phyloP scores from a whole-genome alignment of 805 yeast genomes.

The Tetrapisispora arboricola region DNA sequence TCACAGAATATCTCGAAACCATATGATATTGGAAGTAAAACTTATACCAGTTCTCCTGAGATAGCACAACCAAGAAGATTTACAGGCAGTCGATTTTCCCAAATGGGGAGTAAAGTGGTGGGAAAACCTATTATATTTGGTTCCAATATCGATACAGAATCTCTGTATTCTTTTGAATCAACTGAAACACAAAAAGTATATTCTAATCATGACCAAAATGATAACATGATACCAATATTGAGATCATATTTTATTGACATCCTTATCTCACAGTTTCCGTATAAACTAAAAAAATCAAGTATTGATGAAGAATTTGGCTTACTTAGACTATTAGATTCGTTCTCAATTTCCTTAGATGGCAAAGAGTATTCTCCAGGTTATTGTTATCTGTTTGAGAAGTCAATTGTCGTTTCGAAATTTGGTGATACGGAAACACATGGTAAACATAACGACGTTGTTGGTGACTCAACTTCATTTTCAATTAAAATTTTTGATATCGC shows the following conservation, averaged over 20 bases:
- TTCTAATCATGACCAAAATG: neutral
- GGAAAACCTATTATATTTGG: slow-evolving; percentile 9
- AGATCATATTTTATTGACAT: slow-evolving; percentile 20
- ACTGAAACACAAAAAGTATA: neutral
- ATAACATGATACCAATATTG: slow-evolving; percentile 13
- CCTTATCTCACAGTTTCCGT: slow-evolving; percentile 13
- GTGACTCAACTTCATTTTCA: no score
- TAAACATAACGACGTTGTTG: no score
- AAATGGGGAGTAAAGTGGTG: slow-evolving; percentile 8
- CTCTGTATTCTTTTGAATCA: neutral
- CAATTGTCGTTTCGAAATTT: slow-evolving; percentile 12
- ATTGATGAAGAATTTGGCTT: slow-evolving; percentile 28
- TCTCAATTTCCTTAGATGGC: slow-evolving; percentile 25
- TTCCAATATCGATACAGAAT: slow-evolving; percentile 7
- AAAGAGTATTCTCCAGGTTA: slow-evolving; percentile 17
- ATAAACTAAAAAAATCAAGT: slow-evolving; percentile 15
- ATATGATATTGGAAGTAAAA: neutral
- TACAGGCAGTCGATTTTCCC: neutral
- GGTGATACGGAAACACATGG: slow-evolving; percentile 7
- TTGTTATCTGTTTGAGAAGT: slow-evolving; percentile 29
- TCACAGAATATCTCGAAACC: neutral
- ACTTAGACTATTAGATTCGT: slow-evolving; percentile 29
- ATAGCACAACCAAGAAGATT: neutral
- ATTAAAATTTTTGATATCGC: slow-evolving; percentile 10
- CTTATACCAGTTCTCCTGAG: neutral